These are phyloP conservation scores for Globisporangium barbulae DNA, from an alignment of 352 stramenopile species.

Conservation along the genomic window DNA sequence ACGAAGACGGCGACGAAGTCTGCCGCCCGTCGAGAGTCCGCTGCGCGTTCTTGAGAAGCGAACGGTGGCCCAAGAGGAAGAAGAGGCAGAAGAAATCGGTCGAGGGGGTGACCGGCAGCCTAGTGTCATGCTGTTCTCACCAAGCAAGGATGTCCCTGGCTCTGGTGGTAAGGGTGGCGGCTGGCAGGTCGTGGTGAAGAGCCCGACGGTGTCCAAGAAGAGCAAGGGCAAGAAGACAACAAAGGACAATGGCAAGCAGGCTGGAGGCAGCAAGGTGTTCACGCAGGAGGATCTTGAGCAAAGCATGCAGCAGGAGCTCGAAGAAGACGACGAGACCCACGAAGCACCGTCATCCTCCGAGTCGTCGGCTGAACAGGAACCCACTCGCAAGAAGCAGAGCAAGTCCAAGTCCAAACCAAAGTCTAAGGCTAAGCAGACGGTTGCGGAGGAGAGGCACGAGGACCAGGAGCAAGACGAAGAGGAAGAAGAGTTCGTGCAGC, in stretches of 20 bases:
- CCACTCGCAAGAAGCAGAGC: constrained; percentile 20
- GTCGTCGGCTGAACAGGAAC: constrained; percentile 20
- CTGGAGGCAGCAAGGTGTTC: constrained; percentile 15
- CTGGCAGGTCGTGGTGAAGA: constrained; percentile 65
- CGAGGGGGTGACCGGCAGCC: not conserved
- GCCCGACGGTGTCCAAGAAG: constrained; percentile 36
- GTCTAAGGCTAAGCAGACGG: not conserved
- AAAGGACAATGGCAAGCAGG: not conserved
- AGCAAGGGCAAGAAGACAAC: constrained; percentile 17
- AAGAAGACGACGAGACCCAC: constrained; percentile 20
- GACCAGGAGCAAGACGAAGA: constrained; percentile 16
- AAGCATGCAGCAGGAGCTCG: constrained; percentile 63
- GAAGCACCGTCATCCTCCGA: constrained; percentile 16
- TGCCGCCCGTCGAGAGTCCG: constrained; percentile 45
- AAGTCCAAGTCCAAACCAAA: constrained; percentile 14
- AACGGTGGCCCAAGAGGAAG: constrained; percentile 21
- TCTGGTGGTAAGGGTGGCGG: constrained; percentile 15
- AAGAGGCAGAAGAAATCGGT: constrained; percentile 23
- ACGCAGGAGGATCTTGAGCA: constrained; percentile 60
- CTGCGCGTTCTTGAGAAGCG: constrained; percentile 32
- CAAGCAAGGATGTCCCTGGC: constrained; percentile 31
- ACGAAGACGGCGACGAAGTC: constrained; percentile 37
- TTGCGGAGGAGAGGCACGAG: not conserved
- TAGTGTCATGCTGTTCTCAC: constrained; percentile 46
- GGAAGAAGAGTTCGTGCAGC: constrained; percentile 27